phyloP scores from a whole-genome alignment of 129 eudicot genomes.

The Flaveria brownii region DNA sequence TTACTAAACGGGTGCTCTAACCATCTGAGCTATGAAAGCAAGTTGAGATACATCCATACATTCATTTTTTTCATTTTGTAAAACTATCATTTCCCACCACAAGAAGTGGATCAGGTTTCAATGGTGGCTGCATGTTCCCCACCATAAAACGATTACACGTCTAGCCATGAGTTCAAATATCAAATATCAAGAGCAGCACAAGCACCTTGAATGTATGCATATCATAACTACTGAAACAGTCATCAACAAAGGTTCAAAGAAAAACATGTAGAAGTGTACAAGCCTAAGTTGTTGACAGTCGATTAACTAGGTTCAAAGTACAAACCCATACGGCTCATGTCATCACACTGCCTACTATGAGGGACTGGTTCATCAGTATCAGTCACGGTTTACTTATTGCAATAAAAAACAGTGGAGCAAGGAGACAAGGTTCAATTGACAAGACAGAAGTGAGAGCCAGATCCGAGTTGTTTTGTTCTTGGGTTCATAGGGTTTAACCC shows the following conservation, averaged over 20 bases:
- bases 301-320: slow-evolving; percentile 51
- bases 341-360: no score
- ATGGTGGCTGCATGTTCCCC: not conserved
- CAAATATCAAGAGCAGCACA: not conserved
- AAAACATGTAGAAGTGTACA: not conserved
- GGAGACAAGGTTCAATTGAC: slow-evolving; percentile 36
- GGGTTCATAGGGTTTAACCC: no score
- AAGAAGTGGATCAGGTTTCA: not conserved
- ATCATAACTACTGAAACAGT: slow-evolving; percentile 24
- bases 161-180: not conserved
- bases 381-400: slow-evolving; percentile 53
- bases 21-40: slow-evolving; percentile 62
- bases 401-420: slow-evolving; percentile 55
- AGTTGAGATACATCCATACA: not conserved
- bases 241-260: slow-evolving; percentile 2
- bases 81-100: not conserved
- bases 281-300: slow-evolving; percentile 7
- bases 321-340: no score
- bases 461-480: no score
- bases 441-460: no score
- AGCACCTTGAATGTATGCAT: slow-evolving; percentile 6
- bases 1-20: slow-evolving; percentile 77
- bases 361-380: slow-evolving; percentile 44
- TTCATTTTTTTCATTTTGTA: no score
- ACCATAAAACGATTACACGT: not conserved